phyloP scores from a whole-genome alignment of 2,329 filamentous ascomycete species.

The Penicillium vulpinum region DNA sequence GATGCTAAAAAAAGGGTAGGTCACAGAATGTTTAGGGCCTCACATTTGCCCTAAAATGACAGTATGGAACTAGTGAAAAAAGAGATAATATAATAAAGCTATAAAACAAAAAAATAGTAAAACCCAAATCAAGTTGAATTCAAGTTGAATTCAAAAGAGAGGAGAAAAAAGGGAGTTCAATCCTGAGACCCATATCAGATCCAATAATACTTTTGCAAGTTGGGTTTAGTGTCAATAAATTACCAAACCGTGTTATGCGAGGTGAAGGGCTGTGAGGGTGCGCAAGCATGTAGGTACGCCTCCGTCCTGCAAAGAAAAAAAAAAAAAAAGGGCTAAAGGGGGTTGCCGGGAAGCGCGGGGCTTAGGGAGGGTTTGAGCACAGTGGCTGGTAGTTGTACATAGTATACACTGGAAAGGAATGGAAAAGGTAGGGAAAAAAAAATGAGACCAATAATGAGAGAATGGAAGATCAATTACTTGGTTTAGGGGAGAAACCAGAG shows the following conservation, averaged over 20 bases:
- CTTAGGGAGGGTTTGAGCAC: slow-evolving; percentile 27
- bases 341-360: slow-evolving; percentile 10
- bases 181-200: slow-evolving; percentile 36
- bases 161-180: not conserved
- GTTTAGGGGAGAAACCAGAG: slow-evolving; percentile 2
- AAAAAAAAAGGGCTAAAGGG: slow-evolving; percentile 22
- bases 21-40: slow-evolving; percentile 27
- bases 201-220: slow-evolving; percentile 39
- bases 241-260: slow-evolving; percentile 13
- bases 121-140: slow-evolving; percentile 1
- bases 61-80: slow-evolving; percentile 10
- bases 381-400: slow-evolving; percentile 30
- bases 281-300: slow-evolving; percentile 24
- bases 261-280: slow-evolving; percentile 11
- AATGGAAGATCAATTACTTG: slow-evolving; percentile 20
- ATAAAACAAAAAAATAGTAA: slow-evolving; percentile 1
- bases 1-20: slow-evolving; percentile 33
- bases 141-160: not conserved
- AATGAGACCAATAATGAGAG: slow-evolving; percentile 1
- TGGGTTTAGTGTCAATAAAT: slow-evolving; percentile 23
- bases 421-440: not conserved
- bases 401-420: no score
- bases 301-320: slow-evolving; percentile 19
- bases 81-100: slow-evolving; percentile 1
- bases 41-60: slow-evolving; percentile 10